Percentiles rank a stretch among this genome's conserved stretches.
Evolutionary conservation across 1,139 yeast species (phyloP).

Genomic region (Pichia sp.): DNA sequence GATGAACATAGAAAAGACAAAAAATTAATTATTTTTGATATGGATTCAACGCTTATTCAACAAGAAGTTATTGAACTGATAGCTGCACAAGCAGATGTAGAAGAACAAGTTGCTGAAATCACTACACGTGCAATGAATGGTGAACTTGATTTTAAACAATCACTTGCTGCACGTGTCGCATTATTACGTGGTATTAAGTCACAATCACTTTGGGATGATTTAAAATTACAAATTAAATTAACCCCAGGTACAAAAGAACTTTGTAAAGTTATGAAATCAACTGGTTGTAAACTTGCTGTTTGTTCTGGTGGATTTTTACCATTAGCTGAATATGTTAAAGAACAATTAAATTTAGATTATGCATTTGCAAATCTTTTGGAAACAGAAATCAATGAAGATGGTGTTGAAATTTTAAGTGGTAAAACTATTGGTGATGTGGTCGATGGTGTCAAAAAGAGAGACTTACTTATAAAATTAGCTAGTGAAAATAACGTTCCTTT

Average conservation of each 20-base stretch:
- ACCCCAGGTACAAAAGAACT: slow-evolving; percentile 82
- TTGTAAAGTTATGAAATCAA: slow-evolving; percentile 51
- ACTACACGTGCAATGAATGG: slow-evolving; percentile 98
- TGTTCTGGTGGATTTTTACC: slow-evolving; percentile 94
- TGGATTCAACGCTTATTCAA: slow-evolving; percentile 95
- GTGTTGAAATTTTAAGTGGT: slow-evolving; percentile 48
- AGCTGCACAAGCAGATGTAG: slow-evolving; percentile 82
- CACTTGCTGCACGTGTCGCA: slow-evolving; percentile 66
- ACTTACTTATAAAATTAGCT: slow-evolving; percentile 63
- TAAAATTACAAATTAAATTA: slow-evolving; percentile 59
- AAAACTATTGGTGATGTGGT: slow-evolving; percentile 68
- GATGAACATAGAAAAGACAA: slow-evolving; percentile 39
- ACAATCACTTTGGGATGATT: slow-evolving; percentile 67
- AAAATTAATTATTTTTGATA: slow-evolving; percentile 80
- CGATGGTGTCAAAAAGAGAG: slow-evolving; percentile 80
- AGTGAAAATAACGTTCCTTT: slow-evolving; percentile 52
- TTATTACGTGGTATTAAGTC: slow-evolving; percentile 76
- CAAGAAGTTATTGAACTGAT: slow-evolving; percentile 96
- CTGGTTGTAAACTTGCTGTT: slow-evolving; percentile 73
- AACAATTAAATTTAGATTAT: slow-evolving; percentile 65
- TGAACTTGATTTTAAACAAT: slow-evolving; percentile 83
- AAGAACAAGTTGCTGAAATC: slow-evolving; percentile 66
- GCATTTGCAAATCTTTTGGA: slow-evolving; percentile 80
- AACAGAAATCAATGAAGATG: slow-evolving; percentile 46
- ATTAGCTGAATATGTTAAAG: slow-evolving; percentile 70